phyloP scores from a whole-genome alignment of 495 filamentous ascomycete genomes.

The Durotheca rogersii region DNA sequence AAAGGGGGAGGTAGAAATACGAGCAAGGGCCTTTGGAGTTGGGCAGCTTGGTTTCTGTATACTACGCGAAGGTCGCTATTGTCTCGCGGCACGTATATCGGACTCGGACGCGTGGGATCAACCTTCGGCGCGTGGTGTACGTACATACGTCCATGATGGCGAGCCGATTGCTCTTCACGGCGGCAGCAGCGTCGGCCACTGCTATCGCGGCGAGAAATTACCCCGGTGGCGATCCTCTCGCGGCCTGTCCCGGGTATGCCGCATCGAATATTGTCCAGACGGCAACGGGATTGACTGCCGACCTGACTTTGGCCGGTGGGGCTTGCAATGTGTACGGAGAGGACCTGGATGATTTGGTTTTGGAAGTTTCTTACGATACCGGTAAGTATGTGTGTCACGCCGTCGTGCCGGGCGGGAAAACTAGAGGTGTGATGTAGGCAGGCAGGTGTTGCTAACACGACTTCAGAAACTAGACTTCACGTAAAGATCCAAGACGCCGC shows the following conservation, averaged over 20 bases:
- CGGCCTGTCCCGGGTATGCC: constrained; percentile 69
- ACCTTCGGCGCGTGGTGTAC: constrained; percentile 5
- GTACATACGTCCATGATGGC: constrained; percentile 19
- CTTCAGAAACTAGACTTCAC: constrained; percentile 70
- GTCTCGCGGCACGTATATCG: constrained; percentile 5
- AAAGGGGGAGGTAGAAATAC: too few relatives aligned
- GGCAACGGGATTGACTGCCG: constrained; percentile 57
- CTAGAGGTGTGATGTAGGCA: too few relatives aligned
- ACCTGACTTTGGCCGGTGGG: constrained; percentile 65
- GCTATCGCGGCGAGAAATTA: constrained; percentile 29
- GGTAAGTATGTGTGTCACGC: constrained; percentile 58
- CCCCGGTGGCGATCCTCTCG: constrained; percentile 29
- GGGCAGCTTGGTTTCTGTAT: too few relatives aligned
- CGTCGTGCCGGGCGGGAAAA: neutral
- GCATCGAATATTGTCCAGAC: constrained; percentile 62
- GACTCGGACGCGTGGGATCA: constrained; percentile 5
- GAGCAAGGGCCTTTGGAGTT: too few relatives aligned
- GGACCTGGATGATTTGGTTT: constrained; percentile 63
- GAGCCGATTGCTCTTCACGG: constrained; percentile 29
- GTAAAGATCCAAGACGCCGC: constrained; percentile 77
- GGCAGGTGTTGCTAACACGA: constrained; percentile 21
- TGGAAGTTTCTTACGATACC: constrained; percentile 74
- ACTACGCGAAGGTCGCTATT: constrained; percentile 7
- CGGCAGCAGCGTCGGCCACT: constrained; percentile 31
- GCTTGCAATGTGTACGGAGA: constrained; percentile 71